These are phyloP conservation scores for Leucocoprinus birnbaumii DNA, from an alignment of 768 basidiomycete genomes.

Conservation along the genomic window DNA sequence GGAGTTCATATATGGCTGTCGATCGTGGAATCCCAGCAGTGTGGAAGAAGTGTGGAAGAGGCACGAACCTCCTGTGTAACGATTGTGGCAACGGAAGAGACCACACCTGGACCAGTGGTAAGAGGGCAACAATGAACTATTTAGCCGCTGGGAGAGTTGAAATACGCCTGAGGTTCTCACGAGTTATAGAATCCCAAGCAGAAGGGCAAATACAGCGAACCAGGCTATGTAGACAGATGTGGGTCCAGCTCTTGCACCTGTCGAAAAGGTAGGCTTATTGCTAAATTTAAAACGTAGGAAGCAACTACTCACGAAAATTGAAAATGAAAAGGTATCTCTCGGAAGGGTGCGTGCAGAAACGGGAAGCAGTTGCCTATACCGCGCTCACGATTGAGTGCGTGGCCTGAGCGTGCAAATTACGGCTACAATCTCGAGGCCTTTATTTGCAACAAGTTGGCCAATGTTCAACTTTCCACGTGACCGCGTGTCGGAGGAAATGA, in stretches of 20 bases:
- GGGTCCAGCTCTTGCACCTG: conserved; percentile 40
- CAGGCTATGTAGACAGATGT: conserved; percentile 43
- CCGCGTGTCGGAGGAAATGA: conserved; percentile 25
- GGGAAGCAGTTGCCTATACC: neutral
- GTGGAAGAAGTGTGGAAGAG: conserved; percentile 10
- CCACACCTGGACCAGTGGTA: conserved; percentile 47
- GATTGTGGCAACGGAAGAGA: conserved; percentile 69
- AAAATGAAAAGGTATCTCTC: conserved; percentile 22
- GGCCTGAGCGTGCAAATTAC: conserved; percentile 23
- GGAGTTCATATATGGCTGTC: conserved; percentile 12
- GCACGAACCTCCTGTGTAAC: conserved; percentile 49
- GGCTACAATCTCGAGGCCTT: conserved; percentile 31
- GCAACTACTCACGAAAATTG: conserved; percentile 20
- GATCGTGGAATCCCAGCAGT: neutral
- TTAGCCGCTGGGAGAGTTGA: conserved; percentile 11
- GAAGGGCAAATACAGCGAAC: conserved; percentile 14
- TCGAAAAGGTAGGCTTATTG: conserved; percentile 15
- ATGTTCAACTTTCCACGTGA: conserved; percentile 57
- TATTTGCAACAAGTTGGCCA: conserved; percentile 42
- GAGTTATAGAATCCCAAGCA: conserved; percentile 12
- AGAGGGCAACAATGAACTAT: conserved; percentile 10
- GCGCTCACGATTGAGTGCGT: conserved; percentile 7
- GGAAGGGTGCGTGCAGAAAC: conserved; percentile 6
- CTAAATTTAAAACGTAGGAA: conserved; percentile 16
- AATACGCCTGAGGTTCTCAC: conserved; percentile 10